Percentiles rank a stretch among this genome's conserved stretches.
phyloP scores from a whole-genome alignment of 2,329 filamentous ascomycete genomes.

The Ilyonectria mors-panacis region DNA sequence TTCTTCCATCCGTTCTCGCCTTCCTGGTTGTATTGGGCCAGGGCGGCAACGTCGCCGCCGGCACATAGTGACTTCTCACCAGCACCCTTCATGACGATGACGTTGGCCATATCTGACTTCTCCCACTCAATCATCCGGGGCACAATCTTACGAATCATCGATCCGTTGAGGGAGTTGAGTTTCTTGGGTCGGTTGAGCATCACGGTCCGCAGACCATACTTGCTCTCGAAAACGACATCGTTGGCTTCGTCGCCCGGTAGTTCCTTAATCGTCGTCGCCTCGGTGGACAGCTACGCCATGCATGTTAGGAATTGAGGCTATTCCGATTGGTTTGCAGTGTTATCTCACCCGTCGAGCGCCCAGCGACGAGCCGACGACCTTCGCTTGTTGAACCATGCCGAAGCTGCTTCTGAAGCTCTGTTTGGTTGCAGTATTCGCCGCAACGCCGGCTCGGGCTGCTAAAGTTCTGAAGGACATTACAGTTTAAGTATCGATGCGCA shows the following conservation, averaged over 20 bases:
- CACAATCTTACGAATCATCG: slow-evolving; percentile 95
- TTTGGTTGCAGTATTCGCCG: slow-evolving; percentile 61
- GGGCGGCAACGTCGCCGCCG: slow-evolving; percentile 88
- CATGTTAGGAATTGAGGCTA: slow-evolving; percentile 14
- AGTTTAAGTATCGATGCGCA: slow-evolving; percentile 56
- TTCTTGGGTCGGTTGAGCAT: slow-evolving; percentile 95
- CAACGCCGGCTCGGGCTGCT: slow-evolving; percentile 67
- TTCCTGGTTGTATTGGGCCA: slow-evolving; percentile 81
- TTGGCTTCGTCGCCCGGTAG: slow-evolving; percentile 80
- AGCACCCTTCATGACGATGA: slow-evolving; percentile 91
- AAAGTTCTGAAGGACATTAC: slow-evolving; percentile 73
- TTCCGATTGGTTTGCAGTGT: not conserved
- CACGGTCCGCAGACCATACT: slow-evolving; percentile 91
- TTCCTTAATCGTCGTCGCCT: slow-evolving; percentile 64
- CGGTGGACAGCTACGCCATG: slow-evolving; percentile 52
- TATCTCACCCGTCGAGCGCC: slow-evolving; percentile 52
- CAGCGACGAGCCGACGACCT: slow-evolving; percentile 74
- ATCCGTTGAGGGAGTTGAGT: slow-evolving; percentile 91
- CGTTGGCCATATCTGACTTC: slow-evolving; percentile 93
- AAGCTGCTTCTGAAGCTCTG: slow-evolving; percentile 59
- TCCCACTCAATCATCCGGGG: slow-evolving; percentile 93
- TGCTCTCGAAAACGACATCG: slow-evolving; percentile 92
- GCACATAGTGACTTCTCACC: slow-evolving; percentile 91
- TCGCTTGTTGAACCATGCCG: slow-evolving; percentile 86
- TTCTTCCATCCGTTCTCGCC: slow-evolving; percentile 79